Conservation (phyloP, 2,329 filamentous ascomycete species). For the Fusarium domesticum region DNA sequence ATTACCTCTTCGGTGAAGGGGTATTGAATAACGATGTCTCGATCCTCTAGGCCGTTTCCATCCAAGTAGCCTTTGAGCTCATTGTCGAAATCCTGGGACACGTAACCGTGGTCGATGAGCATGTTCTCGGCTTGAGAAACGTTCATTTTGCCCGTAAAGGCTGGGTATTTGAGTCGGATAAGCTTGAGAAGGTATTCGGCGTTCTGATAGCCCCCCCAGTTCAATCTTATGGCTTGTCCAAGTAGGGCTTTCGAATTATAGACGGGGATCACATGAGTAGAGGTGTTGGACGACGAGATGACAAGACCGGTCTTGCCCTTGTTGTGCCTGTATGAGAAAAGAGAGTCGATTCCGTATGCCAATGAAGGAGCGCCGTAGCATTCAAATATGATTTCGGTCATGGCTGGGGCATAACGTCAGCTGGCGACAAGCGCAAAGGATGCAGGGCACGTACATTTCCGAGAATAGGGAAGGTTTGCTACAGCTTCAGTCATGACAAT, state of each 20-base stretch:
- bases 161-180: constrained; percentile 85
- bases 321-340: constrained; percentile 95
- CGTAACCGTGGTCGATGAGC: constrained; percentile 83
- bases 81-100: constrained; percentile 77
- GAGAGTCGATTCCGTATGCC: constrained; percentile 90
- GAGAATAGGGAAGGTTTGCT: constrained; percentile 83
- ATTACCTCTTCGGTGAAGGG: constrained; percentile 90
- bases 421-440: neutral
- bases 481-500: constrained; percentile 95
- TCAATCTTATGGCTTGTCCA: constrained; percentile 80
- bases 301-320: constrained; percentile 83
- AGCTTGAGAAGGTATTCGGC: constrained; percentile 91
- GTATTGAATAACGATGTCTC: constrained; percentile 86
- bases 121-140: constrained; percentile 84
- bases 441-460: constrained; percentile 64
- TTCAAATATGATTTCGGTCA: constrained; percentile 97
- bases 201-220: constrained; percentile 90
- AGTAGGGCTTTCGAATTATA: constrained; percentile 82
- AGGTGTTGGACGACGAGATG: constrained; percentile 86
- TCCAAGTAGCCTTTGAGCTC: constrained; percentile 79
- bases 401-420: constrained; percentile 55
- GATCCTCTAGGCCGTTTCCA: constrained; percentile 87
- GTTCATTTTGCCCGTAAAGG: constrained; percentile 82
- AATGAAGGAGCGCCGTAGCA: constrained; percentile 88
- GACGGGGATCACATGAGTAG: constrained; percentile 93